A percentile compares a stretch with the other conserved stretches of the same genome.
Conservation (phyloP, 441 rosid species). For the Raphanus hybrid region DNA sequence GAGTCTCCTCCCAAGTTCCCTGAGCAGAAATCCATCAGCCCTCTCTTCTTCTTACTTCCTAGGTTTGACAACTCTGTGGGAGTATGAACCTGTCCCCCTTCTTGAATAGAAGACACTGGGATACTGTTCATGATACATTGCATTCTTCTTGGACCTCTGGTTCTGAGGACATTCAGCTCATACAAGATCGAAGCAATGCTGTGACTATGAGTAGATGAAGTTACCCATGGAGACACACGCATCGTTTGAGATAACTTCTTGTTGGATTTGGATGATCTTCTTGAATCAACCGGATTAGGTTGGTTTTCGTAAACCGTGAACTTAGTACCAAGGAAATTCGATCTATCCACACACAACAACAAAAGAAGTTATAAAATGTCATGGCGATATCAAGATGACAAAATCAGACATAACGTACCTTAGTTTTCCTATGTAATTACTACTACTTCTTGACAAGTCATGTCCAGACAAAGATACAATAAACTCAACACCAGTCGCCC, state of each 20-base stretch:
- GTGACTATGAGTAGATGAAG: constrained; percentile 47
- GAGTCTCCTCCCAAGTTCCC: constrained; percentile 42
- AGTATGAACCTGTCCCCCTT: constrained; percentile 64
- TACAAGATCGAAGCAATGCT: constrained; percentile 64
- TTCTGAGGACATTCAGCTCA: constrained; percentile 83
- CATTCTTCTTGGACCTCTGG: constrained; percentile 96
- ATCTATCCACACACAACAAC: constrained; percentile 56
- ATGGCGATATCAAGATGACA: neutral
- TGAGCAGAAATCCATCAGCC: constrained; percentile 46
- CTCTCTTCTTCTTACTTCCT: constrained; percentile 53
- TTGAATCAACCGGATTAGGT: constrained; percentile 52
- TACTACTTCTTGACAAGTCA: constrained; percentile 72
- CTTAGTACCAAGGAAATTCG: constrained; percentile 91
- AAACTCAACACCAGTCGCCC: constrained; percentile 72
- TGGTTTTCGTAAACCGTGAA: constrained; percentile 75
- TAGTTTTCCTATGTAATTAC: constrained; percentile 67
- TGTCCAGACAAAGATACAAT: constrained; percentile 64
- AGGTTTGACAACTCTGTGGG: constrained; percentile 54
- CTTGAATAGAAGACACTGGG: constrained; percentile 71
- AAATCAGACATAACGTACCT: constrained; percentile 48
- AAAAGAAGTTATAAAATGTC: neutral
- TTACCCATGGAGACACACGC: constrained; percentile 53
- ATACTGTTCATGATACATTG: constrained; percentile 67
- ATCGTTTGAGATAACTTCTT: constrained; percentile 49
- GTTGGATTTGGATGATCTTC: constrained; percentile 25